Evolutionary conservation across 345 rosid species (phyloP).

Genomic region (Lagerstroemia speciosa): DNA sequence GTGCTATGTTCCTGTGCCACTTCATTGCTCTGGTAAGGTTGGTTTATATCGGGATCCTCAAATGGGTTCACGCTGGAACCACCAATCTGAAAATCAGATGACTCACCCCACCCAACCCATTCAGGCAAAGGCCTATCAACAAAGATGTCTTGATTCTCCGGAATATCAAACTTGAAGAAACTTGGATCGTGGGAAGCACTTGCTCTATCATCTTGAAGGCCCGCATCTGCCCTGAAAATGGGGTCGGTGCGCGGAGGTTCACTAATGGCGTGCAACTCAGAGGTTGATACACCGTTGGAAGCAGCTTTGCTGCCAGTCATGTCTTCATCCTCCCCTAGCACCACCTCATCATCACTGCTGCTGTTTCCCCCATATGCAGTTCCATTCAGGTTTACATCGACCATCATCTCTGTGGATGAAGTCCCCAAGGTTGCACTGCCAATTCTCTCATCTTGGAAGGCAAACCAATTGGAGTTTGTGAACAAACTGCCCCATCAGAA

Average conservation of each 20-base stretch:
- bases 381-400: constrained; percentile 63
- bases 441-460: constrained; percentile 74
- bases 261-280: constrained; percentile 4
- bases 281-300: constrained; percentile 41
- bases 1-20: constrained; percentile 26
- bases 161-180: constrained; percentile 49
- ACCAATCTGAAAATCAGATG: constrained; percentile 47
- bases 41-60: constrained; percentile 39
- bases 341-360: constrained; percentile 89
- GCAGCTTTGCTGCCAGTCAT: constrained; percentile 41
- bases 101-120: constrained; percentile 86
- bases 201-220: constrained; percentile 24
- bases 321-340: constrained; percentile 70
- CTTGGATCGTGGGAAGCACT: constrained; percentile 29
- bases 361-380: constrained; percentile 44
- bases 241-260: neutral
- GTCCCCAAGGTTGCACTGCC: constrained; percentile 42
- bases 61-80: constrained; percentile 62
- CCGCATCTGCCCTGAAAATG: neutral
- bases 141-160: constrained; percentile 46
- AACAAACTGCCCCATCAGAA: constrained; percentile 54
- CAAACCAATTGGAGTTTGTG: constrained; percentile 96
- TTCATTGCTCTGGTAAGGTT: constrained; percentile 20
- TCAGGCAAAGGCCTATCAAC: constrained; percentile 53
- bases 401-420: constrained; percentile 62